These are phyloP conservation scores for Trichoderma sp. DNA, from an alignment of 2,329 filamentous ascomycete genomes.

Conservation along the genomic window DNA sequence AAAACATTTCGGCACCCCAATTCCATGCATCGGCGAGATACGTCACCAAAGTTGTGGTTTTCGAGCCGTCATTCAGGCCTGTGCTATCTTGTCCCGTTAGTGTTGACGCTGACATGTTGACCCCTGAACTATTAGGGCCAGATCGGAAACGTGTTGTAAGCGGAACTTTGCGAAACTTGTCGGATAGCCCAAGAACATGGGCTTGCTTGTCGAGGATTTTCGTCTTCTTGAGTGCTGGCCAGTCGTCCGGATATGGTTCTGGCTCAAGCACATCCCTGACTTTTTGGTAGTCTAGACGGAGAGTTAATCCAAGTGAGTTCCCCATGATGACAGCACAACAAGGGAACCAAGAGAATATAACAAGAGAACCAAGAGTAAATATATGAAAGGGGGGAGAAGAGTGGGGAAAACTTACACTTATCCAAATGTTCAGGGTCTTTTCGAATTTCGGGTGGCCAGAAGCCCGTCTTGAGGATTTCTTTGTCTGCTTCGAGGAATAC, in stretches of 20 bases:
- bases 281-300: constrained; percentile 52
- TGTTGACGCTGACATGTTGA: constrained; percentile 59
- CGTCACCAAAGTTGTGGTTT: constrained; percentile 63
- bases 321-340: neutral
- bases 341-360: neutral
- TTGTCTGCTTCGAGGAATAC: constrained; percentile 61
- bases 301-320: neutral
- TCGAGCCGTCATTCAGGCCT: constrained; percentile 65
- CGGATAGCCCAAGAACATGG: constrained; percentile 44
- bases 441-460: constrained; percentile 59
- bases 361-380: neutral
- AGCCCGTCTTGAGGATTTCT: constrained; percentile 48
- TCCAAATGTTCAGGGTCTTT: constrained; percentile 39
- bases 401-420: constrained; percentile 43
- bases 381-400: neutral
- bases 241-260: constrained; percentile 54
- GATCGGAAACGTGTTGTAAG: constrained; percentile 63
- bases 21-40: constrained; percentile 70
- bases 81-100: constrained; percentile 62
- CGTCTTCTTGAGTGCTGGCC: constrained; percentile 57
- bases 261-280: constrained; percentile 58
- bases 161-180: constrained; percentile 54
- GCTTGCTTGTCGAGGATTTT: constrained; percentile 57
- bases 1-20: constrained; percentile 70
- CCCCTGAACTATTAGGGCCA: constrained; percentile 61